Evolutionary conservation across 805 yeast genomes (phyloP).

Genomic region (Pichia rugopelliculosa): DNA sequence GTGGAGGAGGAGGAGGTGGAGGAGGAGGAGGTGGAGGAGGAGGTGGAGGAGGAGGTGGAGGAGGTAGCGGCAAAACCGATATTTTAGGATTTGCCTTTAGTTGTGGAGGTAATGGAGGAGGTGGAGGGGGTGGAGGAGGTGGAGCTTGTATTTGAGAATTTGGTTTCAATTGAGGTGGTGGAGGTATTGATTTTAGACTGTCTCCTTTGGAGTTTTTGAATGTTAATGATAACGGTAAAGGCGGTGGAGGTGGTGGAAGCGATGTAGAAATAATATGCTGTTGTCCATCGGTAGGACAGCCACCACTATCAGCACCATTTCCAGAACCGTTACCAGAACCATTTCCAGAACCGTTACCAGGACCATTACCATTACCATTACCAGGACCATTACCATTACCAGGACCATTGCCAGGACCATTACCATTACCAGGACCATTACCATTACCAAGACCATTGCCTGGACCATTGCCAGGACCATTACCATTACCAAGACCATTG

Average conservation of each 20-base stretch:
- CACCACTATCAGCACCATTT: no score
- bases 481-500: slow-evolving; percentile 23
- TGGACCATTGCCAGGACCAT: slow-evolving; percentile 6
- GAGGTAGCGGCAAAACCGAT: background rate
- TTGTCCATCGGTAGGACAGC: no score
- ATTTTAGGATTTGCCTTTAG: no score
- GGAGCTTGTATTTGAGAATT: slow-evolving; percentile 18
- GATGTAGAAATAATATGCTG: no score
- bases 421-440: slow-evolving; percentile 5
- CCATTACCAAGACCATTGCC: slow-evolving; percentile 3
- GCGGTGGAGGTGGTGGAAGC: slow-evolving; percentile 19
- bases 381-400: slow-evolving; percentile 21
- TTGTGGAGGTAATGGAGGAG: slow-evolving; percentile 9
- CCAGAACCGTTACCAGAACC: no score
- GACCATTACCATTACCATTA: no score
- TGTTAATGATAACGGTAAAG: slow-evolving; percentile 10
- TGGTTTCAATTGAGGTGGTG: slow-evolving; percentile 14
- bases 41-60: slow-evolving; percentile 19
- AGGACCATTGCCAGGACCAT: slow-evolving; percentile 20
- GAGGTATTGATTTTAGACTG: slow-evolving; percentile 9
- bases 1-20: slow-evolving; percentile 19
- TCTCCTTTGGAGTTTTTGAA: slow-evolving; percentile 10
- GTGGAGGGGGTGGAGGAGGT: slow-evolving; percentile 27
- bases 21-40: slow-evolving; percentile 24
- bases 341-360: no score